Evolutionary conservation across 129 eudicot genomes (phyloP).

Genomic region (Flaveria ramosissima): DNA sequence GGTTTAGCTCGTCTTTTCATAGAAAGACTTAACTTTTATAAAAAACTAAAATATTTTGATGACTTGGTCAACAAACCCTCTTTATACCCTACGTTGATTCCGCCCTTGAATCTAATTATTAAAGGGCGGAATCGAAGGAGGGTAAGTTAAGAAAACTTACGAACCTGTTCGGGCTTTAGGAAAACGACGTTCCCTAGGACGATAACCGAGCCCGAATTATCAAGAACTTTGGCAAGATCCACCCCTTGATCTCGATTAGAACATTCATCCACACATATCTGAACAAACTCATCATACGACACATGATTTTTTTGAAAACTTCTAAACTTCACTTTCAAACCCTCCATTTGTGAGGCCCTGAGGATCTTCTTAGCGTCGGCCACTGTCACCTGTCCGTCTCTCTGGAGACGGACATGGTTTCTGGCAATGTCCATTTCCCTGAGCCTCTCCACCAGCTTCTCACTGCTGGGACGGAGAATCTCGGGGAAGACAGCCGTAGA

Average conservation of each 20-base stretch:
- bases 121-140: background rate
- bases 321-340: constrained; percentile 56
- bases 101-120: background rate
- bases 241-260: constrained; percentile 47
- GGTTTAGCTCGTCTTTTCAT: too few relatives aligned
- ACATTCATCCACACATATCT: constrained; percentile 55
- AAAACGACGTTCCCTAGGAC: constrained; percentile 68
- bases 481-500: constrained; percentile 29
- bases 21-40: too few relatives aligned
- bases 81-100: too few relatives aligned
- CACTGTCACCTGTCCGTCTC: constrained; percentile 44
- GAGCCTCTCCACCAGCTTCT: constrained; percentile 52
- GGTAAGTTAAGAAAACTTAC: background rate
- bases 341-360: constrained; percentile 54
- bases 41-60: too few relatives aligned
- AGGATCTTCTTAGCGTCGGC: constrained; percentile 66
- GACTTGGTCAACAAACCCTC: too few relatives aligned
- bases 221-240: constrained; percentile 64
- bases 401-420: constrained; percentile 49
- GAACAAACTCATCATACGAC: constrained; percentile 54
- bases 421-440: constrained; percentile 56
- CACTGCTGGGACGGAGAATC: constrained; percentile 39
- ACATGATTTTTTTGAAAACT: constrained; percentile 42
- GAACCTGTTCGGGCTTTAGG: constrained; percentile 83
- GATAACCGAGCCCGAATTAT: constrained; percentile 75